phyloP scores from a whole-genome alignment of 2,329 filamentous ascomycete species.

The Exserohilum turcica region DNA sequence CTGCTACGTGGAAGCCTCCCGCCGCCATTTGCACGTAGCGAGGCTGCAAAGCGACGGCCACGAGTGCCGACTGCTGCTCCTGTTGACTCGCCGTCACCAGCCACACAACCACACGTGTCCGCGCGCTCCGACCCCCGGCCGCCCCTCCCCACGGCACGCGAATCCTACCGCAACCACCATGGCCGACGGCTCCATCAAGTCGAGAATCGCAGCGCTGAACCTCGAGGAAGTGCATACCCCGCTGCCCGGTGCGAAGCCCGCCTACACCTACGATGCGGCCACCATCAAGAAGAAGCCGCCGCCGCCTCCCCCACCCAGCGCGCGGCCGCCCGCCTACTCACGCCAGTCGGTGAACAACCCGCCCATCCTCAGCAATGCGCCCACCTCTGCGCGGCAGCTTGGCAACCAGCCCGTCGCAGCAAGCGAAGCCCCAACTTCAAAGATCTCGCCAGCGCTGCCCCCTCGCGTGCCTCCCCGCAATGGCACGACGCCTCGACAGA shows the following conservation, averaged over 20 bases:
- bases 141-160: slow-evolving; percentile 14
- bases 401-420: slow-evolving; percentile 48
- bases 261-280: slow-evolving; percentile 44
- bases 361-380: slow-evolving; percentile 45
- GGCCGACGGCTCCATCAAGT: slow-evolving; percentile 49
- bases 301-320: slow-evolving; percentile 46
- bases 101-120: slow-evolving; percentile 12
- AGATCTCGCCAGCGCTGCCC: slow-evolving; percentile 38
- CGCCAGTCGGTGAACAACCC: slow-evolving; percentile 50
- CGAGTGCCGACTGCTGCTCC: slow-evolving; percentile 7
- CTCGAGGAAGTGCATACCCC: slow-evolving; percentile 52
- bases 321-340: slow-evolving; percentile 39
- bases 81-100: slow-evolving; percentile 9
- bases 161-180: no score
- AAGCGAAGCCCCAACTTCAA: slow-evolving; percentile 22
- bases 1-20: not conserved
- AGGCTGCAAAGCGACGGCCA: slow-evolving; percentile 1
- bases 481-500: slow-evolving; percentile 43
- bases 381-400: slow-evolving; percentile 38
- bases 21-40: not conserved
- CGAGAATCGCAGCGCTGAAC: slow-evolving; percentile 56
- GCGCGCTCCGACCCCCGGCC: slow-evolving; percentile 11
- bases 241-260: slow-evolving; percentile 42
- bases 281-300: slow-evolving; percentile 43
- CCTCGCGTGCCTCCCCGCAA: slow-evolving; percentile 57